phyloP scores from a whole-genome alignment of 176 grass and related monocot genomes.

The Zoysia japonica region DNA sequence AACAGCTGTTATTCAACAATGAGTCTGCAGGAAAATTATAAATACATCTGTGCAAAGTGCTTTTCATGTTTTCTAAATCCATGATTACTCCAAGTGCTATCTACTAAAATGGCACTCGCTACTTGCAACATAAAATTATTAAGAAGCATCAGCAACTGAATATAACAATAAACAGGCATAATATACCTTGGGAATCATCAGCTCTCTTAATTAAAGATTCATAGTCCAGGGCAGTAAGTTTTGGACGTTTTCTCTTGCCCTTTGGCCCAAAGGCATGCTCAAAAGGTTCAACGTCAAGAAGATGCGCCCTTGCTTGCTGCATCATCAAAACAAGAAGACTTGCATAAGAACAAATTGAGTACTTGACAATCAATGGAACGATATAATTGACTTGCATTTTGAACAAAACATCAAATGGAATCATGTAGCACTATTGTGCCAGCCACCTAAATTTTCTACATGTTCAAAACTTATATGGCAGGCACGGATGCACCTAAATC shows the following conservation, averaged over 20 bases:
- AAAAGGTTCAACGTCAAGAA: constrained; percentile 90
- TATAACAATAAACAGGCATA: background rate
- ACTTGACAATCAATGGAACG: background rate
- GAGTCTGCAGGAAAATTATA: background rate
- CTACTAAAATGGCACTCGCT: background rate
- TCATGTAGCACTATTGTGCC: background rate
- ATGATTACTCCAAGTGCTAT: background rate
- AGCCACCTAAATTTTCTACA: background rate
- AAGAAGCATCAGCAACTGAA: background rate
- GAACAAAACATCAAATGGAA: background rate
- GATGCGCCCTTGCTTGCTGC: constrained; percentile 85
- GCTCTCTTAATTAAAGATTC: constrained; percentile 79
- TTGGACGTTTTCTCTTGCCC: constrained; percentile 81
- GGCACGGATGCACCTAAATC: background rate
- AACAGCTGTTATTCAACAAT: background rate
- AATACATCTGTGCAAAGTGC: background rate
- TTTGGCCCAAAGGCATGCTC: constrained; percentile 92
- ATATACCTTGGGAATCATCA: constrained; percentile 78
- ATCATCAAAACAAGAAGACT: constrained; percentile 36
- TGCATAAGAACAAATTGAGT: constrained; percentile 1
- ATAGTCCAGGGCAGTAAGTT: constrained; percentile 61
- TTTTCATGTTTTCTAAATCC: background rate
- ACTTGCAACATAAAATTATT: background rate
- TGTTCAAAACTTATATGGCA: background rate
- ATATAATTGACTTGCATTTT: background rate